Base-by-base conservation (phyloP, 148 eudicot genomes). In the Chenopodium suecicum region DNA sequence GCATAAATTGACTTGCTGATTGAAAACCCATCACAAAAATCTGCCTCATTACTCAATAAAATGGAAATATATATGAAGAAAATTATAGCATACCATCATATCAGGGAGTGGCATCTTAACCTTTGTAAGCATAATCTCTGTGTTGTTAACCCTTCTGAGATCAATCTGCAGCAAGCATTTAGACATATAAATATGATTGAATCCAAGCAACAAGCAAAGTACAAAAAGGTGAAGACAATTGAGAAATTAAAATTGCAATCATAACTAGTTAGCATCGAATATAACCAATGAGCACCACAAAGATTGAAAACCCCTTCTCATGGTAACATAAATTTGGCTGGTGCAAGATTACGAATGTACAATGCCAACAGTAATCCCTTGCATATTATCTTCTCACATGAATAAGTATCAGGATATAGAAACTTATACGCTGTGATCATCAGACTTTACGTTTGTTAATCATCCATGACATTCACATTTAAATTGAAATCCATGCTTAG, bases 81-180 rank as follows among this genome's bases (percentile, higher is more conserved):
- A 68, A 80, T 44, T 63, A 58, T 44, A 81, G 76, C 94, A 82
- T 91, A 95, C 98, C 98, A 93, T 88, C 98, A 95, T 93, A 86
- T 95, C 98, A 78, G 98, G 91, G 76, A 95, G 98, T 68, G 98
- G 98, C 98, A 95, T 95, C 87, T 95, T 95, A 70, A 95, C 94
- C 84, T 95, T 95, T 80, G 98, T 95, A 75, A 95, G 93, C 98
- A 95, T 95, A 60, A 95, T 95, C 83, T 95, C 98, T 19, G 98
- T 95, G 88, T 95, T 95, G 81, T 93, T 91, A 78, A 91, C 98
- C 89, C 98, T 89, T 87, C 97, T 92, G 80, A 93, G 87, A 81
- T 95, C 98, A 86, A 93, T 74, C 98, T 95, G 81, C 84, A 85
- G 79, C 34, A 76, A 52, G 66, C 37, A 86, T 75, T 67, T 71